These are phyloP conservation scores for Spinellus fusiger DNA, from an alignment of 192 early-diverging fungal genomes.

Conservation along the genomic window DNA sequence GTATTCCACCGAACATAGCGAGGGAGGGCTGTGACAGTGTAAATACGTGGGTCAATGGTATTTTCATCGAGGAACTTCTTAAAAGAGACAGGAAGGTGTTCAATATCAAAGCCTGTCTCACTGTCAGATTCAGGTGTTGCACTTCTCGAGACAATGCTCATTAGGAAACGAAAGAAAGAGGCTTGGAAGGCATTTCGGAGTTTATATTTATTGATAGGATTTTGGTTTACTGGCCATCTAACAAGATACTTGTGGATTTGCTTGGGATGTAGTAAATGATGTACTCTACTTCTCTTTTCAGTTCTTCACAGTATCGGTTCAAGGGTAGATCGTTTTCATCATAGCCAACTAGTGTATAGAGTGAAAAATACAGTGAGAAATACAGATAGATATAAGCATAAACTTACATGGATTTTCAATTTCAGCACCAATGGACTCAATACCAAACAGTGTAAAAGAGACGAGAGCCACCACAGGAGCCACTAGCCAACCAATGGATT, in stretches of 20 bases:
- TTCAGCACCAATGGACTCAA: slow-evolving; percentile 69
- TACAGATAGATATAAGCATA: background rate
- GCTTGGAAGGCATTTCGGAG: background rate
- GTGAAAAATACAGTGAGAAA: background rate
- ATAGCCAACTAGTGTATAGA: slow-evolving; percentile 40
- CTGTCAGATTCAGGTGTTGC: background rate
- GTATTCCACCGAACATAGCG: slow-evolving; percentile 73
- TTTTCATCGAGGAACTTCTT: slow-evolving; percentile 63
- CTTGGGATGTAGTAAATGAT: slow-evolving; percentile 37
- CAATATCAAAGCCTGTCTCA: slow-evolving; percentile 8
- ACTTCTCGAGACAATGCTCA: background rate
- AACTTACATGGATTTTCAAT: slow-evolving; percentile 75
- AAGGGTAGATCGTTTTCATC: slow-evolving; percentile 52
- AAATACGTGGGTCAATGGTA: slow-evolving; percentile 60
- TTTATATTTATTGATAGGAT: background rate
- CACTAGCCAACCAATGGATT: slow-evolving; percentile 36
- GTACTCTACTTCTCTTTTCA: slow-evolving; percentile 50
- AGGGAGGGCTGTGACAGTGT: slow-evolving; percentile 54
- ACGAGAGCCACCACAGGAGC: slow-evolving; percentile 58
- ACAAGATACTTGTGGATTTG: slow-evolving; percentile 11
- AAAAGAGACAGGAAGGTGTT: slow-evolving; percentile 55
- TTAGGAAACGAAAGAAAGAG: background rate
- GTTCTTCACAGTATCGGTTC: slow-evolving; percentile 45
- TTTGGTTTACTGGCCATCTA: slow-evolving; percentile 21
- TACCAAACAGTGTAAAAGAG: slow-evolving; percentile 67